Evolutionary conservation across 768 basidiomycete genomes (phyloP).

Genomic region (Panaeolus papilionaceus): DNA sequence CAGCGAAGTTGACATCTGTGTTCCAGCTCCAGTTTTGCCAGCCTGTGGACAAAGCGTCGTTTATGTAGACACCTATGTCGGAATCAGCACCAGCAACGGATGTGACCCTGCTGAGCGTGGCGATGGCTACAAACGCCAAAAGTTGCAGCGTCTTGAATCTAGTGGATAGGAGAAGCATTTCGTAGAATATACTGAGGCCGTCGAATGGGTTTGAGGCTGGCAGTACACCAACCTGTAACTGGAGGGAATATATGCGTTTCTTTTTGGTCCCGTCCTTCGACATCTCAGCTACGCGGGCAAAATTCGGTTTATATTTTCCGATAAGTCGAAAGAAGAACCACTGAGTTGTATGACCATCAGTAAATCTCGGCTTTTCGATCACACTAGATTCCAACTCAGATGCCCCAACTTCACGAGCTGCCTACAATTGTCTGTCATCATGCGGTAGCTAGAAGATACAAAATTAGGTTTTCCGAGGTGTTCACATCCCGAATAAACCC

Average conservation of each 20-base stretch:
- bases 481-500: too few species aligned
- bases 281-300: too few species aligned
- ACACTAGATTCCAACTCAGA: too few species aligned
- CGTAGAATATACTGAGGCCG: not conserved
- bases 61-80: constrained; percentile 49
- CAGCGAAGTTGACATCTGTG: constrained; percentile 46
- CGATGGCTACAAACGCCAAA: constrained; percentile 27
- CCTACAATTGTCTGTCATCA: too few species aligned
- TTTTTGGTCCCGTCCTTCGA: not conserved
- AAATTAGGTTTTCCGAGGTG: too few species aligned
- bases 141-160: constrained; percentile 13
- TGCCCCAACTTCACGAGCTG: too few species aligned
- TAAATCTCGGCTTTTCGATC: too few species aligned
- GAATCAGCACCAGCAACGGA: constrained; percentile 28
- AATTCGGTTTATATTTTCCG: not conserved
- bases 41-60: constrained; percentile 44
- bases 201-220: not conserved
- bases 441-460: too few species aligned
- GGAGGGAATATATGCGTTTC: not conserved
- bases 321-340: too few species aligned
- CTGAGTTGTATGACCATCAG: too few species aligned
- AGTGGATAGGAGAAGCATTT: not conserved
- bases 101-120: constrained; percentile 23
- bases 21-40: constrained; percentile 64
- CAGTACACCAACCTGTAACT: not conserved